Evolutionary conservation across 495 filamentous ascomycete genomes (phyloP).

Genomic region (Tricharina praecox): DNA sequence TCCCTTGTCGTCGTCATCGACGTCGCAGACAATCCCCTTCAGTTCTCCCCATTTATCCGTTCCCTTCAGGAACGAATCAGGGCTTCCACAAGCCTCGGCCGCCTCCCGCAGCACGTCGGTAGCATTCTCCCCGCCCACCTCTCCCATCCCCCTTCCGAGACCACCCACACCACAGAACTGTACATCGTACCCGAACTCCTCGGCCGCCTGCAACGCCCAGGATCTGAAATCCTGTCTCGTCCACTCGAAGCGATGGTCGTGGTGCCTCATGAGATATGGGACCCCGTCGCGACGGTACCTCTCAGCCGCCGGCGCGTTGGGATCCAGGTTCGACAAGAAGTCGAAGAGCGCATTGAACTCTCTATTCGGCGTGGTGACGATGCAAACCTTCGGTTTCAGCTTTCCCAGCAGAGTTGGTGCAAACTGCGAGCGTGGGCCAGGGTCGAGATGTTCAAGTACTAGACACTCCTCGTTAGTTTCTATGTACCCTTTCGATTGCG

Average conservation of each 20-base stretch:
- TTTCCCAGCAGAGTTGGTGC: slow-evolving; percentile 17
- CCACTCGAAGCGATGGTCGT: slow-evolving; percentile 27
- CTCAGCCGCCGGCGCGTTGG: background rate
- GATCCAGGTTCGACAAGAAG: slow-evolving; percentile 3
- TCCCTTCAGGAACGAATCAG: background rate
- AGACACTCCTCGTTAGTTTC: too few relatives aligned
- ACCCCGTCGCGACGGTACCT: slow-evolving; percentile 5
- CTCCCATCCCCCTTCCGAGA: slow-evolving; percentile 15
- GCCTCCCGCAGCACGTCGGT: slow-evolving; percentile 1
- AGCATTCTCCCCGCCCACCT: slow-evolving; percentile 9
- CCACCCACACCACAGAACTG: slow-evolving; percentile 20
- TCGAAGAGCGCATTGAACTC: slow-evolving; percentile 25
- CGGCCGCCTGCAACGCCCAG: slow-evolving; percentile 18
- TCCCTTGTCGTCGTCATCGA: background rate
- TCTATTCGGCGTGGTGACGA: slow-evolving; percentile 25
- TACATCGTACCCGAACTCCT: slow-evolving; percentile 21
- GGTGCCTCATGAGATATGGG: slow-evolving; percentile 23
- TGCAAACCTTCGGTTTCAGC: slow-evolving; percentile 21
- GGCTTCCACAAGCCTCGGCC: background rate
- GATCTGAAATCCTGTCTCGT: slow-evolving; percentile 19
- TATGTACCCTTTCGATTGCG: too few relatives aligned
- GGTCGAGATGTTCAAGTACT: slow-evolving; percentile 27
- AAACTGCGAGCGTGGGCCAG: slow-evolving; percentile 15
- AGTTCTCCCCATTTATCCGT: background rate
- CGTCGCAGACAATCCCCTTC: background rate